Evolutionary conservation across 73 alveolate species (phyloP).

Genomic region (Breviolum minutum): DNA sequence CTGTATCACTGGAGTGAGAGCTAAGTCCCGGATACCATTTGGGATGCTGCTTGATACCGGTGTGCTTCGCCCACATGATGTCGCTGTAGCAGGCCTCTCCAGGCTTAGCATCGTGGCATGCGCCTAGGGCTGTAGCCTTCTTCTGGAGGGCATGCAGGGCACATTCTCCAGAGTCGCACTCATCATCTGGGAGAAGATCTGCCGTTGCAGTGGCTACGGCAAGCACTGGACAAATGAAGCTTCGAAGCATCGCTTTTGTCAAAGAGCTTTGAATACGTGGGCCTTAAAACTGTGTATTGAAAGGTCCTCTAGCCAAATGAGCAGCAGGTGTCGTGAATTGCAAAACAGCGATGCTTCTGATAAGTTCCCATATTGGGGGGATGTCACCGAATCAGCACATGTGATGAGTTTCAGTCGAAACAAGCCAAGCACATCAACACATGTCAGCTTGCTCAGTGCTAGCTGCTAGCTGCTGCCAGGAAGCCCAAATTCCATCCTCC

Average conservation of each 20-base stretch:
- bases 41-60: slow-evolving; percentile 80
- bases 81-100: slow-evolving; percentile 83
- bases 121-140: background rate
- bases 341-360: background rate
- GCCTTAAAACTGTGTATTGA: background rate
- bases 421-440: background rate
- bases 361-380: background rate
- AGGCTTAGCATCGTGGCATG: slow-evolving; percentile 52
- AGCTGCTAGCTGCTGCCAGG: background rate
- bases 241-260: slow-evolving; percentile 81
- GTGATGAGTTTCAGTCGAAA: too few species aligned
- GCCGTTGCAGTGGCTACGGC: background rate
- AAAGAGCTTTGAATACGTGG: background rate
- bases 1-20: slow-evolving; percentile 42
- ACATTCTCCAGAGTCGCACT: slow-evolving; percentile 29
- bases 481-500: slow-evolving; percentile 73
- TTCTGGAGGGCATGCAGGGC: slow-evolving; percentile 74
- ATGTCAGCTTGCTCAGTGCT: background rate
- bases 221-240: slow-evolving; percentile 1
- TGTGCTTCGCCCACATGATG: slow-evolving; percentile 92
- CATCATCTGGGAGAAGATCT: slow-evolving; percentile 43
- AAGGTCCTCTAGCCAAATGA: slow-evolving; percentile 18
- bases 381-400: too few species aligned
- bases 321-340: background rate
- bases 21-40: slow-evolving; percentile 82